phyloP scores from a whole-genome alignment of 768 basidiomycete species.

The Termitomyces sp. region DNA sequence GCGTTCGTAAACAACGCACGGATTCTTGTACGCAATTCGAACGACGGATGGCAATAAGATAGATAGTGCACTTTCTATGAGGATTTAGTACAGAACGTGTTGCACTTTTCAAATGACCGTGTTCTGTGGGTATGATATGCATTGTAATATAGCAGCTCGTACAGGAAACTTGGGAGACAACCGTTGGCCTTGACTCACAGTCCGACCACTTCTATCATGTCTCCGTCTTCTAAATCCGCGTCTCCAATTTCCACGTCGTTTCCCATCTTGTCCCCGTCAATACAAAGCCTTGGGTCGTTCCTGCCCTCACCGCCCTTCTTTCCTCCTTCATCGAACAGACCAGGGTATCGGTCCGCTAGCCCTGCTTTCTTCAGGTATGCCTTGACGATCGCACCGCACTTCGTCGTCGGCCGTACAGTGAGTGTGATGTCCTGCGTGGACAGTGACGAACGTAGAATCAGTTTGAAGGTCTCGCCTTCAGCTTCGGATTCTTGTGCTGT shows the following conservation, averaged over 20 bases:
- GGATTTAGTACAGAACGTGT: not conserved
- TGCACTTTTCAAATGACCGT: not conserved
- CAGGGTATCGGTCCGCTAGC: constrained; percentile 49
- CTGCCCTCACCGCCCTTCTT: constrained; percentile 21
- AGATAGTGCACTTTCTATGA: not conserved
- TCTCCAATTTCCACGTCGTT: constrained; percentile 56
- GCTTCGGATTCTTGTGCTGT: constrained; percentile 34
- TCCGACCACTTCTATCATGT: constrained; percentile 71
- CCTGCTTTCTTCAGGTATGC: constrained; percentile 71
- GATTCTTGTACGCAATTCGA: constrained; percentile 79
- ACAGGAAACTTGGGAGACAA: not conserved
- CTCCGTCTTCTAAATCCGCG: constrained; percentile 74
- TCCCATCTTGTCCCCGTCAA: constrained; percentile 74
- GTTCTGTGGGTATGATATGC: constrained; percentile 1
- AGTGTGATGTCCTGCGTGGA: constrained; percentile 53
- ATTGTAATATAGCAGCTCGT: constrained; percentile 7
- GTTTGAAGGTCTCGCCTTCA: constrained; percentile 56
- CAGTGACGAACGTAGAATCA: constrained; percentile 54
- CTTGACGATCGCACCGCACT: constrained; percentile 68
- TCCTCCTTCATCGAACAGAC: constrained; percentile 24
- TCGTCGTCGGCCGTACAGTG: constrained; percentile 70
- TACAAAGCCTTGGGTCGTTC: constrained; percentile 44
- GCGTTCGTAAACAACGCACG: constrained; percentile 92
- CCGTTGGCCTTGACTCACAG: constrained; percentile 25
- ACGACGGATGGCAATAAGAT: constrained; percentile 41